Conservation (phyloP, 768 basidiomycete species). For the Naganishia kalamii region DNA sequence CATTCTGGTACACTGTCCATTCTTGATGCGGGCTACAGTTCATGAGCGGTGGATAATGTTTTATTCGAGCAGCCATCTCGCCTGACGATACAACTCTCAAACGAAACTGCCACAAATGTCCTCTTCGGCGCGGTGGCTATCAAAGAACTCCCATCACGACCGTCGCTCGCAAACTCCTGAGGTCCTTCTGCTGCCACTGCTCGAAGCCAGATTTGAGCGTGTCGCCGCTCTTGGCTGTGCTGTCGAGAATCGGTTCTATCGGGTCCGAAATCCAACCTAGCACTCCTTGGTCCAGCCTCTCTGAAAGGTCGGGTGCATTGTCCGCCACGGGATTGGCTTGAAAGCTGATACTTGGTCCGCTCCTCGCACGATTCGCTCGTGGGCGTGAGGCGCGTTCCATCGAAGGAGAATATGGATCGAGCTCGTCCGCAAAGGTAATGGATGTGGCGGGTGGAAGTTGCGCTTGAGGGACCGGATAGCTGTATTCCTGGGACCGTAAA, state of each 20-base stretch:
- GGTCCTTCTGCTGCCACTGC: conserved; percentile 16
- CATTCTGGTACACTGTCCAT: too few species aligned
- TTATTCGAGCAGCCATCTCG: too few species aligned
- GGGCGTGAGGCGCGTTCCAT: background rate
- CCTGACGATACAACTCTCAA: too few species aligned
- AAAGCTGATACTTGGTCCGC: background rate
- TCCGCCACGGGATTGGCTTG: background rate
- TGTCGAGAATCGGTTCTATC: background rate
- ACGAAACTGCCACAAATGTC: background rate
- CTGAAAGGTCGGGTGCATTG: background rate
- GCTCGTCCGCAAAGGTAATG: background rate
- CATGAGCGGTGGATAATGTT: too few species aligned
- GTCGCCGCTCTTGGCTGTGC: background rate
- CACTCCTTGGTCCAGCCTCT: conserved; percentile 19
- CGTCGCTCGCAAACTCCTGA: conserved; percentile 23
- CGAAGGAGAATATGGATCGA: background rate
- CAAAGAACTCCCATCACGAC: conserved; percentile 24
- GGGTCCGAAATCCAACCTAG: conserved; percentile 22
- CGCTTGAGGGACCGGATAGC: background rate
- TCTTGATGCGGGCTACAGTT: too few species aligned
- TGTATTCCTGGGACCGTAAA: conserved; percentile 52
- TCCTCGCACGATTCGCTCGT: background rate
- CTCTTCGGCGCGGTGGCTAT: too few species aligned
- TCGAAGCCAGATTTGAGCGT: background rate
- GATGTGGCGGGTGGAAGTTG: background rate